Conservation (phyloP, 331 rosid genomes). For the Cucumis variabilis region DNA sequence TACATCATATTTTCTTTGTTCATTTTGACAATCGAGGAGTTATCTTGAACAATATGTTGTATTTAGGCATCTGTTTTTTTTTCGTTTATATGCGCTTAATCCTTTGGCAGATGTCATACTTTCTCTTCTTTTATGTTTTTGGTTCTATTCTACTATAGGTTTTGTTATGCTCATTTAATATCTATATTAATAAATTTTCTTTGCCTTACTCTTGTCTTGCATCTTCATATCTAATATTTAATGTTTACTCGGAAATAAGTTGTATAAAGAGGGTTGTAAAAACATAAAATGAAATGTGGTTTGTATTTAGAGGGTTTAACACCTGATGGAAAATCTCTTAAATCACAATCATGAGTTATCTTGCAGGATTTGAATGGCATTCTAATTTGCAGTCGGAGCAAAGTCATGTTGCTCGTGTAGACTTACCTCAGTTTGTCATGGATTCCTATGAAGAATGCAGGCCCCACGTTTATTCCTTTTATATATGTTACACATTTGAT, state of each 20-base stretch:
- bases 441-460: constrained; percentile 96
- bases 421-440: constrained; percentile 95
- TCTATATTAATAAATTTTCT: no score
- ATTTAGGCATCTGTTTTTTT: background rate
- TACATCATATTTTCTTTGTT: background rate
- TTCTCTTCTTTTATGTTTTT: no score
- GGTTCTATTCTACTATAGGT: no score
- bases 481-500: constrained; percentile 56
- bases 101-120: background rate
- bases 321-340: constrained; percentile 24
- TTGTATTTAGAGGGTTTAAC: no score
- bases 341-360: constrained; percentile 25
- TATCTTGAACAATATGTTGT: background rate
- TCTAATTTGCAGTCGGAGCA: constrained; percentile 74
- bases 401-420: constrained; percentile 73
- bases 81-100: background rate
- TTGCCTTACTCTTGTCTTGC: no score
- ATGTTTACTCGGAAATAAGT: no score
- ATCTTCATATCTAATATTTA: no score
- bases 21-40: background rate
- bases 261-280: no score
- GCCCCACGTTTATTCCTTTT: constrained; percentile 88
- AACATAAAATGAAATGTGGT: background rate
- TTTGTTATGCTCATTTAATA: no score
- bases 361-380: constrained; percentile 92